phyloP scores from a whole-genome alignment of 495 filamentous ascomycete genomes.

The Durotheca rogersii region DNA sequence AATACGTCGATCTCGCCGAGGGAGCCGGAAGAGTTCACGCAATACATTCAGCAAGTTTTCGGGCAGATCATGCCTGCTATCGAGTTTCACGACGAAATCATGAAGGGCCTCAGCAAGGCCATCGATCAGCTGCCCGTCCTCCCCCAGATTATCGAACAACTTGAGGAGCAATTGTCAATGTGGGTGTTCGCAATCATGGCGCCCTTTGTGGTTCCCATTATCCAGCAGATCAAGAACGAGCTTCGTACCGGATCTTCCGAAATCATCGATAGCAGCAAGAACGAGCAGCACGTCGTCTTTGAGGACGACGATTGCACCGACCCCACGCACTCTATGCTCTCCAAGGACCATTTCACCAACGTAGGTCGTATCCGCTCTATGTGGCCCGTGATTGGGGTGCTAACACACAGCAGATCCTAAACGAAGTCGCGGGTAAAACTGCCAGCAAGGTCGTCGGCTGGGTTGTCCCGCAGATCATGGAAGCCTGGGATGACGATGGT shows the following conservation, averaged over 20 bases:
- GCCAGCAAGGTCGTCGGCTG: slow-evolving; percentile 75
- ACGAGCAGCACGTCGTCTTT: slow-evolving; percentile 83
- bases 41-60: slow-evolving; percentile 63
- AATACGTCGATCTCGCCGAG: slow-evolving; percentile 65
- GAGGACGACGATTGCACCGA: slow-evolving; percentile 70
- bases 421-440: slow-evolving; percentile 81
- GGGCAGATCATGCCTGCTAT: slow-evolving; percentile 80
- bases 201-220: slow-evolving; percentile 80
- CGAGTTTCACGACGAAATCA: slow-evolving; percentile 83
- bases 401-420: slow-evolving; percentile 61
- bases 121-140: slow-evolving; percentile 80
- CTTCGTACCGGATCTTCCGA: slow-evolving; percentile 80
- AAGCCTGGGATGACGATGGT: slow-evolving; percentile 77
- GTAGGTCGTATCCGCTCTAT: slow-evolving; percentile 30
- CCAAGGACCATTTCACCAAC: slow-evolving; percentile 90
- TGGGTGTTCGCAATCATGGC: slow-evolving; percentile 86
- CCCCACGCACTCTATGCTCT: slow-evolving; percentile 94
- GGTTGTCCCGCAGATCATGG: slow-evolving; percentile 82
- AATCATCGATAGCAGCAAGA: slow-evolving; percentile 75
- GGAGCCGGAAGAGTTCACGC: slow-evolving; percentile 73
- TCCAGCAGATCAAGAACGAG: slow-evolving; percentile 80
- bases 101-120: slow-evolving; percentile 72
- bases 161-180: slow-evolving; percentile 75
- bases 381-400: slow-evolving; percentile 1
- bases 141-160: slow-evolving; percentile 73